Base-by-base conservation (phyloP, 2,329 filamentous ascomycete species). In the Aspergillus pseudotamarii region DNA sequence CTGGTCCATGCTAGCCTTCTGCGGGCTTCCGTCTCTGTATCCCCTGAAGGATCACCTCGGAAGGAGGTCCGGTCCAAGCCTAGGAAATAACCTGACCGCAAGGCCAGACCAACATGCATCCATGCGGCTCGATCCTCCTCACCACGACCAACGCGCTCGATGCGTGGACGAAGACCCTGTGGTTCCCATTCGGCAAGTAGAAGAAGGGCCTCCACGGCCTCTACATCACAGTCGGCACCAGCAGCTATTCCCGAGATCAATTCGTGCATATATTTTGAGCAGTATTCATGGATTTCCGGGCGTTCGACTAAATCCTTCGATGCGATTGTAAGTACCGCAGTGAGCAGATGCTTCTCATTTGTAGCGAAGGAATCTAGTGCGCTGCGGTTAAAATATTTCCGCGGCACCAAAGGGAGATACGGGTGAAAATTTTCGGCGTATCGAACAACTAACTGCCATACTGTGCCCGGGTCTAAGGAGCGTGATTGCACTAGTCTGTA, bases 91-190 rank as follows among this genome's bases (percentile, higher is more conserved):
- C 86, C 89, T 3, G 91, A 85, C 8, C 90, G 84, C 8, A 92
- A 78, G 3, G 90, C 90, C 23, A 89, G 84, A 1, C 90, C 90
- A 6, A 91, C 88, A 69, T 91, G 88, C 89, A 92, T 92, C 90
- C 90, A 92, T 0, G 89, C 89, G 34, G 90, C 89, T 51, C 90
- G 85, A 69, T 92, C 89, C 72, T 92, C 90, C 73, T 92, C 89
- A 10, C 90, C 90, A 60, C 89, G 84, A 0, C 89, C 90, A 23
- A 92, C 87, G 30, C 85, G 82, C 36, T 87, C 87, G 34, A 86
- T 85, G 38, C 84, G 80, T 3, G 84, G 84, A 6, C 88, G 81
- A 2, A 88, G 83, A 0, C 87, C 86, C 64, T 90, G 89, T 0
- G 89, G 88, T 8, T 88, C 89, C 90, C 90, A 92, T 71, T 92